Evolutionary conservation across 768 basidiomycete species (phyloP).

Genomic region (Lentinula lateritia): DNA sequence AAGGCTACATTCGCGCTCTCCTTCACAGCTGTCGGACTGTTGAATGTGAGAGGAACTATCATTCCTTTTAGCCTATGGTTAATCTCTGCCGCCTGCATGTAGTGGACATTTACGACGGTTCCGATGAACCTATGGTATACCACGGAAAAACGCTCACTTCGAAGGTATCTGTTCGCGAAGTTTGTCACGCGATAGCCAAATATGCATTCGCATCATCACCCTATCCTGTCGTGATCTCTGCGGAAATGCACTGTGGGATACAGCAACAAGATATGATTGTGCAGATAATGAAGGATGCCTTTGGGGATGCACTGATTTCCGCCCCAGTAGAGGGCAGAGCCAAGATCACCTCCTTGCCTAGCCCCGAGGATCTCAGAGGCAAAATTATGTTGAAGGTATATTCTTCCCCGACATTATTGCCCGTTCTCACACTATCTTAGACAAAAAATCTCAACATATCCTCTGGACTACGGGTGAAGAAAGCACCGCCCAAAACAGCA

Average conservation of each 20-base stretch:
- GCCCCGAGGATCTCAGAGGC: conserved; percentile 80
- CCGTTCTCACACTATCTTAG: conserved; percentile 23
- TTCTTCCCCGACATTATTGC: conserved; percentile 5
- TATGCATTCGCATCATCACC: conserved; percentile 90
- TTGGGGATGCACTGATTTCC: conserved; percentile 36
- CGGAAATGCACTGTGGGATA: conserved; percentile 82
- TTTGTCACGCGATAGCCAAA: conserved; percentile 80
- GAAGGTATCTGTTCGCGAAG: conserved; percentile 74
- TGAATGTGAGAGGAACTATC: conserved; percentile 55
- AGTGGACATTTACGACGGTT: conserved; percentile 95
- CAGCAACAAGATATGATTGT: conserved; percentile 79
- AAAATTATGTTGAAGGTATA: conserved; percentile 78
- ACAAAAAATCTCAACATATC: conserved; percentile 68
- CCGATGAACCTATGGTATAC: conserved; percentile 76
- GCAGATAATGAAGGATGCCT: conserved; percentile 57
- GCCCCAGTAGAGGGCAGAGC: conserved; percentile 21
- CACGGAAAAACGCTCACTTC: conserved; percentile 89
- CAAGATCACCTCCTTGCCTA: conserved; percentile 50
- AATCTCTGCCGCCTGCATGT: not conserved
- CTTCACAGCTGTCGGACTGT: conserved; percentile 91
- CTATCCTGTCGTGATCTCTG: conserved; percentile 89
- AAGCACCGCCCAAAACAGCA: not conserved
- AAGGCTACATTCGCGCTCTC: conserved; percentile 89
- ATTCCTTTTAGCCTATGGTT: not conserved
- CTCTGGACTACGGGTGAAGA: not conserved